A percentile compares a stretch with the other conserved stretches of the same genome.
These are phyloP conservation scores for Leccinum variicolor DNA, from an alignment of 768 basidiomycete species.

Conservation along the genomic window DNA sequence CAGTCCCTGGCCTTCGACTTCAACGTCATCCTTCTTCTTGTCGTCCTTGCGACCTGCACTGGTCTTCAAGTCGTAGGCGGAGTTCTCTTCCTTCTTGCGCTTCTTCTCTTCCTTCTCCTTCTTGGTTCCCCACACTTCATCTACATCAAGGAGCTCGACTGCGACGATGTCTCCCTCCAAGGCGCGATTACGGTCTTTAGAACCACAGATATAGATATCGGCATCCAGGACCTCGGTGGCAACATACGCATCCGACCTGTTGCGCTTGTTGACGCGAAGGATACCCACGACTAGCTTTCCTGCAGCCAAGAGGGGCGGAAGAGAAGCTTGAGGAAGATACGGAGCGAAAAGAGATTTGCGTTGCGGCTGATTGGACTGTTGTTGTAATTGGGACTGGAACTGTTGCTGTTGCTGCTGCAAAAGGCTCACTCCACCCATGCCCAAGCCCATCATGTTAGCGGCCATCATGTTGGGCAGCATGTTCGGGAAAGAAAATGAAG, in stretches of 20 bases:
- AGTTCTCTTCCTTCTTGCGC: constrained; percentile 99
- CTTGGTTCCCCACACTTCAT: constrained; percentile 98
- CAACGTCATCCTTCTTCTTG: constrained; percentile 99
- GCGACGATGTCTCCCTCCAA: constrained; percentile 98
- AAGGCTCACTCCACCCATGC: constrained; percentile 76
- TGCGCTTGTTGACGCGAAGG: constrained; percentile 95
- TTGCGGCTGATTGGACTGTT: constrained; percentile 88
- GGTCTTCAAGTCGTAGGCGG: constrained; percentile 84
- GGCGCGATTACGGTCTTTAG: constrained; percentile 97
- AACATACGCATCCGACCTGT: constrained; percentile 97
- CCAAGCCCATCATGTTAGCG: constrained; percentile 92
- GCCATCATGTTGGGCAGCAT: constrained; percentile 98
- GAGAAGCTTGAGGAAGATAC: constrained; percentile 95
- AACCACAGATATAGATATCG: constrained; percentile 98
- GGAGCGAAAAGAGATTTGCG: constrained; percentile 98
- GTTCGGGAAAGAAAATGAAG: constrained; percentile 96
- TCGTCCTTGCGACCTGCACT: constrained; percentile 83
- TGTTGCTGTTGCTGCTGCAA: constrained; percentile 93
- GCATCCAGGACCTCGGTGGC: constrained; percentile 97
- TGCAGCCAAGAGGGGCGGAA: constrained; percentile 93
- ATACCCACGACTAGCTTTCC: constrained; percentile 98
- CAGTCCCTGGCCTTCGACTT: constrained; percentile 97
- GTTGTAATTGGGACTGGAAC: constrained; percentile 94
- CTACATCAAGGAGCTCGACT: constrained; percentile 95
- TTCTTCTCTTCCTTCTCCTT: constrained; percentile 99